phyloP scores from a whole-genome alignment of 2,329 filamentous ascomycete genomes.

The Penicillium rolfsii region DNA sequence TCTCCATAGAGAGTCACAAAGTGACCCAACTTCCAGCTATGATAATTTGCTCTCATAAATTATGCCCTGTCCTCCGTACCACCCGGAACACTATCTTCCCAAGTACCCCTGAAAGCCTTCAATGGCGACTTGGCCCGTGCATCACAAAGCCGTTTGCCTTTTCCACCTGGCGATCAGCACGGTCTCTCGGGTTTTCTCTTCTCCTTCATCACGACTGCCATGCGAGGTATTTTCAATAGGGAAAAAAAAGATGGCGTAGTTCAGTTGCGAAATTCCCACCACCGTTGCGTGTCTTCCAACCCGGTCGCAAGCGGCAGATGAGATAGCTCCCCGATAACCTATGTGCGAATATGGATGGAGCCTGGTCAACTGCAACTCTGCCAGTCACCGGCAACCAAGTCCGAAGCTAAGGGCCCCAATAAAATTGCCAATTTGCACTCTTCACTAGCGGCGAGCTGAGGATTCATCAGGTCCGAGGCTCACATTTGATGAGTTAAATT shows the following conservation, averaged over 20 bases:
- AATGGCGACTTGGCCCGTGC: slow-evolving; percentile 17
- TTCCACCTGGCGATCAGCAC: slow-evolving; percentile 16
- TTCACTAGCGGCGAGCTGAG: neutral
- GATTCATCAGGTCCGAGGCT: neutral
- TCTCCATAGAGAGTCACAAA: neutral
- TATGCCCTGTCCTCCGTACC: no score
- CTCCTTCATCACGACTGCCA: neutral
- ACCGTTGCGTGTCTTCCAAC: neutral
- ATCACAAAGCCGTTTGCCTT: slow-evolving; percentile 18
- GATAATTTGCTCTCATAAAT: no score
- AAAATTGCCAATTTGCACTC: slow-evolving; percentile 1
- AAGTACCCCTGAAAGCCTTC: slow-evolving; percentile 6
- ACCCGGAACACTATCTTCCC: neutral
- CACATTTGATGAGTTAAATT: neutral
- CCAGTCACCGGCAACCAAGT: neutral
- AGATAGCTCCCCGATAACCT: neutral
- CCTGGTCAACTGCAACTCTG: neutral
- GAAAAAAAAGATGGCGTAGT: neutral
- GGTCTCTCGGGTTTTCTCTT: neutral
- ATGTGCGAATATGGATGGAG: no score
- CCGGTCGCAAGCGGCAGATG: neutral
- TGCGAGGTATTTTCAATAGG: neutral
- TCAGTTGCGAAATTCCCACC: neutral
- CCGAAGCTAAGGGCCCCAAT: neutral
- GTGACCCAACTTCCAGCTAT: no score